Evolutionary conservation across 257 asterid genomes (phyloP), one percentile per base, ranked within the genome.

Genomic region (Eucommia ulmoides): DNA sequence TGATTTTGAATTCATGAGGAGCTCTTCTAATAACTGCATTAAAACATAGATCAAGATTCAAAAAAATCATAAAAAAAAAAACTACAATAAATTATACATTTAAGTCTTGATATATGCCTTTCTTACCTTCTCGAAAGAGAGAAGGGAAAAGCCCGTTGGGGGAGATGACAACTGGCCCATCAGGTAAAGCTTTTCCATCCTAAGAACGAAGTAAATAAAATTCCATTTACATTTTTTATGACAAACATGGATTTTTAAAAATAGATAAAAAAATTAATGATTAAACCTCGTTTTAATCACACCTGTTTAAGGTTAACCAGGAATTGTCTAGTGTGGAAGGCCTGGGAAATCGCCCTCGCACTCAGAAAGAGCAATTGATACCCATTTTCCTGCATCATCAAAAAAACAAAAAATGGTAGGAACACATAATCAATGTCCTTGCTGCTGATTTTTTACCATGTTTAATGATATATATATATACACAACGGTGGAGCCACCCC

Each of bases 101-200:
- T n/a, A n/a, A n/a, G n/a, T n/a, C n/a, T n/a, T n/a, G n/a, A n/a
- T n/a, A n/a, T n/a, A n/a, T n/a, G n/a, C n/a, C n/a, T n/a, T n/a
- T n/a, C n/a, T 10, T 60, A 88, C 98, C 98, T 89, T 89, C 98
- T 21, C 96, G 92, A 63, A 69, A 89, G 58, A 89, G 75, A 58
- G 98, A 89, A 64, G 98, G 98, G 59, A 89, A 89, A 55, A 89
- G 93, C 52, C 98, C 98, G 63, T 89, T 96, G 2, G 98, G 98
- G 46, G 98, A 89, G 67, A 87, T 85, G 49, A 89, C 92, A 45
- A 89, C 93, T 10, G 98, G 98, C 58, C 98, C 98, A 16, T 85
- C 94, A 14, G 98, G 98, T 59, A 89, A 77, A 49, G 84, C 80
- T 76, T 76, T 77, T 51, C 98, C 98, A 62, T 89, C 93, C 98